Base-by-base conservation (phyloP, 441 rosid species). In the Metrosideros polymorpha region DNA sequence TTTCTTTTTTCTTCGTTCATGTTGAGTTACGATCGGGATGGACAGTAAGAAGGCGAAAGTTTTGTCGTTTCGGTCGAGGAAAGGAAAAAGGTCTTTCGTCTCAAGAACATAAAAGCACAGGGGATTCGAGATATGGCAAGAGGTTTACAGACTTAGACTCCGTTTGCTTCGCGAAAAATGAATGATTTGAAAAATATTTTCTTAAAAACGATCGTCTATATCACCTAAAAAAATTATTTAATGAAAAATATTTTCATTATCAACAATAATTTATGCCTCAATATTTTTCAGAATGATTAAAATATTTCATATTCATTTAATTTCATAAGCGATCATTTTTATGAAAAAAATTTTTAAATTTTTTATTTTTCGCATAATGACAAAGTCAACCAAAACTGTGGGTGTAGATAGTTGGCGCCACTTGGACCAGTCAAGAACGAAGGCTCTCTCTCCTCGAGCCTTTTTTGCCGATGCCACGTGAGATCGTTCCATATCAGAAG, bases 1-100 rank as follows among this genome's bases (percentile, higher is more conserved):
- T 5, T 5, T 56, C n/a, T 56, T 4, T 56, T 12, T 0, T 5
- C 12, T n/a, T 7, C 0, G 22, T 29, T 59, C 19, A 14, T 59
- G 0, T 7, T 15, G 15, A 59, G 35, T 59, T 59, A 59, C 9
- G 22, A 14, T 59, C 15, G 0, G 7, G 22, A 59, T 59, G 6
- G 15, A 14, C 1, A 1, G 71, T 59, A 29, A 59, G 71, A 29
- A 32, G 10, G 9, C 71, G 0, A 59, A 7, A 29, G 35, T 3
- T 29, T 7, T 3, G 0, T 59, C 71, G 29, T 59, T 59, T 29
- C 2, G 19, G 71, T 0, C 9, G 19, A 29, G 9, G 71, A 14
- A 29, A 59, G 35, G 0, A n/a, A 59, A 59, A 29, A 59, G 22
- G 39, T 29, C 71, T 59, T 59, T 10, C 14, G 0, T 59, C 19